Evolutionary conservation across 176 grass and related monocot species (phyloP), one percentile per base, ranked within the genome.

Genomic region (Echinochloa phyllopogon): DNA sequence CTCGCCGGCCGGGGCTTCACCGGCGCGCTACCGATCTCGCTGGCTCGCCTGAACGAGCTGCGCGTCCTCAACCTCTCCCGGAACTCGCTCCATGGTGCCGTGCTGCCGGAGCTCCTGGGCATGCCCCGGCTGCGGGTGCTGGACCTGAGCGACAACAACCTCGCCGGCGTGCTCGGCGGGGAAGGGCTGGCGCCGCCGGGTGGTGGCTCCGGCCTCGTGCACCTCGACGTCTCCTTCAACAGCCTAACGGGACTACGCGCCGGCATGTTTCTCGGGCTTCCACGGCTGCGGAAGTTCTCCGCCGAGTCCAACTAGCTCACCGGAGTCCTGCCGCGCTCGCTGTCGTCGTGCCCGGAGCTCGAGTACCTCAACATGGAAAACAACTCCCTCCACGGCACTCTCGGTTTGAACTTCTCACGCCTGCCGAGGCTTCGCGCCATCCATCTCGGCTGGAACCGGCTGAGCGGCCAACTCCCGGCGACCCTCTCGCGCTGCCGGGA

Each of bases 141-240:
- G 59, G 77, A 80, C 44, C 47, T 80, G 25, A 80, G 77, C 61
- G 44, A 51, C 2, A 80, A 80, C 44, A 14, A 6, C 61, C 29
- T 80, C 27, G n/a, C 43, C 27, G 77, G 60, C 29, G 62, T 17
- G 10, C 62, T 80, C 25, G 44, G 16, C 15, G 76, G 78, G 12
- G 25, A 0, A 27, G 29, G 0, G 33, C 33, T 8, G 57, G 56
- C 0, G 21, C 56, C 23, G 18, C 50, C 63, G 45, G 6, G 23
- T 4, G 8, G 43, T 47, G 6, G 44, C 52, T 67, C 72, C 10
- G 10, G 45, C 33, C 44, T 90, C 20, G 37, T 6, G 52, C 65
- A 83, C 36, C 56, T 90, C 51, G 79, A 92, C 64, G 39, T 88
- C 29, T 88, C 90, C 16, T 59, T 69, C 68, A 92, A 92, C 63